Percentiles rank a stretch among this genome's conserved stretches.
Conservation (phyloP, 768 basidiomycete genomes). For the Rhodosporidiobolus odoratus region DNA sequence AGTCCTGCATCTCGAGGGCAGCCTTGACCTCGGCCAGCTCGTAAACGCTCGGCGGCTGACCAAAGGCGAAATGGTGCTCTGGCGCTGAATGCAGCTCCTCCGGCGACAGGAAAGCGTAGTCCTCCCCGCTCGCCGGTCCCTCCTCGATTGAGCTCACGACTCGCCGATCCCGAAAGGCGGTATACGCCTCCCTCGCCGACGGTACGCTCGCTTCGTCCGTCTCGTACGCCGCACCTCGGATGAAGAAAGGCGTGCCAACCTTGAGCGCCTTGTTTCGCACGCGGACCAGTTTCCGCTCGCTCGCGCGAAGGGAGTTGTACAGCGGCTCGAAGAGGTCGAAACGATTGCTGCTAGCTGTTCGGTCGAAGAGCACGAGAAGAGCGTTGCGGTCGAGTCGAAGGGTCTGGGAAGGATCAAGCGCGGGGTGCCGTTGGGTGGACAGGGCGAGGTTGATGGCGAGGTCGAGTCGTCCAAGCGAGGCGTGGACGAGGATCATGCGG, state of each 20-base stretch:
- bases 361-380: not conserved
- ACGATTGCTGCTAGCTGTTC: not conserved
- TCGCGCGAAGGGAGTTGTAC: not conserved
- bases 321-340: conserved; percentile 19
- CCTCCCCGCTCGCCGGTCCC: not conserved
- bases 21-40: not conserved
- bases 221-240: not conserved
- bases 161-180: conserved; percentile 13
- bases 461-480: conserved; percentile 1
- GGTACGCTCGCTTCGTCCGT: not conserved
- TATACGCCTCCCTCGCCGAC: conserved; percentile 20
- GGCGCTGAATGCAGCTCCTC: not conserved
- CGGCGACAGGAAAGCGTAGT: not conserved
- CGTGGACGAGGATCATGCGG: not conserved
- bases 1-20: not conserved
- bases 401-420: not conserved
- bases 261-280: not conserved
- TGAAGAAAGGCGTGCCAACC: conserved; percentile 5
- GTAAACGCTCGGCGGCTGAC: not conserved
- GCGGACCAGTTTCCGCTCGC: not conserved
- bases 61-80: not conserved
- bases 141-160: conserved; percentile 18
- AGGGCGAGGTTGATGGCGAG: not conserved
- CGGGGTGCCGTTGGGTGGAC: not conserved
- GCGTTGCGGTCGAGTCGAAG: not conserved